A percentile compares a stretch with the other conserved stretches of the same genome.
Conservation (phyloP, 768 basidiomycete species). For the Leccinum subgranulosum region DNA sequence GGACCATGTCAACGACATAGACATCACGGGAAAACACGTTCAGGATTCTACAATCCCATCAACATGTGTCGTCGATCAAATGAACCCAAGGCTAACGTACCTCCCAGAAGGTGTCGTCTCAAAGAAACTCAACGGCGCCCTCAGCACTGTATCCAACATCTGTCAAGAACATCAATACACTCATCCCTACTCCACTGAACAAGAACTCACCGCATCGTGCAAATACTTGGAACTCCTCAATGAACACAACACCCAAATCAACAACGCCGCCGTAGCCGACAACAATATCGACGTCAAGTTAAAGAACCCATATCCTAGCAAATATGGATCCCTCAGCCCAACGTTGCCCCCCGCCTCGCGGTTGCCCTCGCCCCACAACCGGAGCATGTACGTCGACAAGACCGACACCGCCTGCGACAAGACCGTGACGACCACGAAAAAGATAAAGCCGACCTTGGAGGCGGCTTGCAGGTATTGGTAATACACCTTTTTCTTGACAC, state of each 20-base stretch:
- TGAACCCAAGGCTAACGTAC: constrained; percentile 33
- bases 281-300: constrained; percentile 56
- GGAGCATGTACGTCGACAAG: constrained; percentile 60
- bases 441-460: constrained; percentile 65
- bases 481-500: constrained; percentile 78
- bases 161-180: constrained; percentile 24
- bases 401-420: constrained; percentile 60
- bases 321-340: constrained; percentile 52
- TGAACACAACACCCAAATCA: constrained; percentile 77
- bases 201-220: constrained; percentile 64
- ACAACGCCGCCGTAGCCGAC: constrained; percentile 52
- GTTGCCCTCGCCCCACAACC: constrained; percentile 83
- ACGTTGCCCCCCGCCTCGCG: constrained; percentile 52
- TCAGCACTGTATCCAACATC: constrained; percentile 81
- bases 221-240: constrained; percentile 69
- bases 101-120: constrained; percentile 85
- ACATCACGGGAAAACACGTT: constrained; percentile 91
- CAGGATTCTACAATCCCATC: constrained; percentile 52
- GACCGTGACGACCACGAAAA: constrained; percentile 57
- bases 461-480: constrained; percentile 74
- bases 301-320: constrained; percentile 66
- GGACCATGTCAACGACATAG: constrained; percentile 81
- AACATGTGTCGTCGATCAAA: neutral
- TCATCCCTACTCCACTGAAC: neutral
- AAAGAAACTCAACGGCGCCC: constrained; percentile 84